Percentiles rank a stretch among this genome's conserved stretches.
phyloP scores from a whole-genome alignment of 441 rosid species.

The Populus trichocarpa region DNA sequence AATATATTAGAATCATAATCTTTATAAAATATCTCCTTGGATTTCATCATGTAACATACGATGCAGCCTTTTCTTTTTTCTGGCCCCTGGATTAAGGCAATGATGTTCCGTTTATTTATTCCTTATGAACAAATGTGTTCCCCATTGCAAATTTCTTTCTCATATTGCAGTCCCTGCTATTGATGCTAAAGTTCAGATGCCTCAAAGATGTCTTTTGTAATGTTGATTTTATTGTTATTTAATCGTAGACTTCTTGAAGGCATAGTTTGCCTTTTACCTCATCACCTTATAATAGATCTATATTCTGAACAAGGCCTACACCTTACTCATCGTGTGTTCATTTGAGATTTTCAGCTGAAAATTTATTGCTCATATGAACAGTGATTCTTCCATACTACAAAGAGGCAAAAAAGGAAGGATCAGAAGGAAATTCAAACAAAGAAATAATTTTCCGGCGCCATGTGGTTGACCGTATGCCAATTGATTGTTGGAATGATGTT shows the following conservation, averaged over 20 bases:
- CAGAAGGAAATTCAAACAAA: conserved; percentile 37
- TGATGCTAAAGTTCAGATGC: background rate
- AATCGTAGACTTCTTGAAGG: background rate
- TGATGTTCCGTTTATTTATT: background rate
- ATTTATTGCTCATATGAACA: conserved; percentile 27
- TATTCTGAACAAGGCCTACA: background rate
- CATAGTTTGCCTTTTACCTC: background rate
- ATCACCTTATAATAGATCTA: background rate
- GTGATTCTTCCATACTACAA: conserved; percentile 87
- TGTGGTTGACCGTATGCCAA: conserved; percentile 87
- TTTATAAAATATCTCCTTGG: background rate
- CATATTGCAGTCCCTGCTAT: background rate
- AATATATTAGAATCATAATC: background rate
- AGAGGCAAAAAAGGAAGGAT: conserved; percentile 47
- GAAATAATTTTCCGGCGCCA: conserved; percentile 81
- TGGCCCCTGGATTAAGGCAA: background rate
- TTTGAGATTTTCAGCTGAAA: conserved; percentile 11
- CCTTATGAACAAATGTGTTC: background rate
- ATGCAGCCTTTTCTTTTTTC: background rate
- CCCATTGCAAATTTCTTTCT: background rate
- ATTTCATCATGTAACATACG: background rate
- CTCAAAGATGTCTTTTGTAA: background rate
- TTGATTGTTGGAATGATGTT: conserved; percentile 96
- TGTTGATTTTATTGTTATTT: background rate
- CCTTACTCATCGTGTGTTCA: background rate